Base-by-base conservation (phyloP, 441 rosid genomes). In the Pelargonium cotyledonis region DNA sequence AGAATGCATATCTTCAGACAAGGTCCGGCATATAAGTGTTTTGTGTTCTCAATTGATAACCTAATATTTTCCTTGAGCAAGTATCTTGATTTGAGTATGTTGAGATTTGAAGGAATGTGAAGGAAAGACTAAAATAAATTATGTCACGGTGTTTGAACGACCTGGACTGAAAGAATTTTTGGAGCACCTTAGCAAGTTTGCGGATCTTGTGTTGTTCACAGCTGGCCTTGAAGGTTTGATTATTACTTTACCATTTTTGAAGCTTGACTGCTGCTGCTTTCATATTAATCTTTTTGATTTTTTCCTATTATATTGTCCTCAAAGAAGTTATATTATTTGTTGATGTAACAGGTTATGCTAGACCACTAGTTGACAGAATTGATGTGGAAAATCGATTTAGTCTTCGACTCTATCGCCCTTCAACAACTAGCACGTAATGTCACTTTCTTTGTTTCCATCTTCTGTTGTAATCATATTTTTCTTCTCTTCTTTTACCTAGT, bases 211-310 rank as follows among this genome's bases (percentile, higher is more conserved):
- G 73, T 80, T 94, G 18, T 94, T 94, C 70, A 94, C 99, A 9
- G 98, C 98, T 79, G 98, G 96, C 66, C 93, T 89, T 51, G 99
- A 94, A 91, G 99, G 99, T 91, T 79, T 73, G 72, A 63, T 72
- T 29, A 19, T 65, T 69, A 16, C 40, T 68, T 46, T 19, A 10
- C 35, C 64, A 9, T 61, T 7, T 57, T 49, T 67, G 55, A 1
- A 19, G n/a, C 70, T 62, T 4, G 38, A 1, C 43, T 62, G 7
- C 43, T 41, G 41, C 47, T n/a, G 8, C 14, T 58, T 58, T 19
- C 26, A 7, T 69, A 29, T 12, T 63, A 60, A 53, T 38, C 68
- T 47, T 26, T 65, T 38, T 63, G 38, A 67, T n/a, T 61, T 26
- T 68, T 65, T 51, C 16, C 12, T 58, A 16, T 43, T 7, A 55